Base-by-base conservation (phyloP, 208 protist genomes). In the Acanthamoeba sp. region DNA sequence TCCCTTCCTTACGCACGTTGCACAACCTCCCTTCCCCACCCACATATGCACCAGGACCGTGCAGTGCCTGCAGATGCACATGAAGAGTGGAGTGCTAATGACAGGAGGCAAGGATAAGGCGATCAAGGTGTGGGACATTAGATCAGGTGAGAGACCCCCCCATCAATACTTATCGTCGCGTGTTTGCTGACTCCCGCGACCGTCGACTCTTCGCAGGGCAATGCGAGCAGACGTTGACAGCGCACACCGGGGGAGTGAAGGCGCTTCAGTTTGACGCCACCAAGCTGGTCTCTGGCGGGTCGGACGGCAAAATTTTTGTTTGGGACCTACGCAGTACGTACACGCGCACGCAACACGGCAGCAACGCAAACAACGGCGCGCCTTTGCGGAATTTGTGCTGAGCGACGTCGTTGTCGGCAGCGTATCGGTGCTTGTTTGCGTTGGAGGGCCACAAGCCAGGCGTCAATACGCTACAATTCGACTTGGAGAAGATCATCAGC, bases 51-150 rank as follows among this genome's bases (percentile, higher is more conserved):
- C n/a, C 18, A 85, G 76, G 22, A 85, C 76, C 3, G 76, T 85
- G 40, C 42, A 59, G 24, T 57, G 42, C 42, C 42, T 85, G 27
- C 76, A 85, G 32, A 59, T 85, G 32, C 76, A 85, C n/a, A 36
- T 24, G 76, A 48, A 29, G n/a, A 85, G 76, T 7, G 20, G 32
- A 1, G 42, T 85, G 16, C 45, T 91, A 27, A 71, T 91, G 34
- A 91, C 34, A 6, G 84, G 84, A 1, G 59, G 84, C 84, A 91
- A 62, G 55, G 84, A 91, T 55, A 62, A 91, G 52, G 20, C 52
- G 6, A 69, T 91, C 84, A 62, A 71, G n/a, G n/a, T 91, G 3
- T 91, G 84, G 84, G 84, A 91, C 84, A 69, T 91, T 32, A 50
- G 76, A 85, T 34, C 76, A 57, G 76, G 76, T 85, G 32, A 36